Conservation (phyloP, 176 grass and related monocot species). For the Phragmites australis region DNA sequence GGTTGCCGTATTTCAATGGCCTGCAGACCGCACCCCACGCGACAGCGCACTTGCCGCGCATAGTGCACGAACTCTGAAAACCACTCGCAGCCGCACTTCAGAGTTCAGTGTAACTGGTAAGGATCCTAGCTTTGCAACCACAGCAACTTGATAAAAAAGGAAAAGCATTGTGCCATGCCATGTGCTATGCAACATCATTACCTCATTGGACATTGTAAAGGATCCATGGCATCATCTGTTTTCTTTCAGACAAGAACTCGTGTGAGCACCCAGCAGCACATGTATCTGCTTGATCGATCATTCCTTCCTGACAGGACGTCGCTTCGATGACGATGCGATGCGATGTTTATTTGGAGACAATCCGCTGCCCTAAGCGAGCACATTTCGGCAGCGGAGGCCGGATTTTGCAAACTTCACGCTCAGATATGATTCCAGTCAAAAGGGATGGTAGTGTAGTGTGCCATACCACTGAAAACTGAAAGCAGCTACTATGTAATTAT, state of each 20-base stretch:
- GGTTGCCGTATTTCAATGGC: too few species aligned
- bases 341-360: conserved; percentile 25
- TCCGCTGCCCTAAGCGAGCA: background rate
- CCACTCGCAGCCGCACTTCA: background rate
- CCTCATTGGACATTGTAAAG: background rate
- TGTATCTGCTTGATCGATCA: background rate
- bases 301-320: background rate
- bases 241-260: conserved; percentile 9
- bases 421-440: conserved; percentile 42
- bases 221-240: background rate
- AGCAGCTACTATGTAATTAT: background rate
- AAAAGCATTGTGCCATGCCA: background rate
- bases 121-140: background rate
- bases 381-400: background rate
- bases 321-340: background rate
- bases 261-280: background rate
- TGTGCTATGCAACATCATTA: background rate
- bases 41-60: too few species aligned
- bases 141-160: background rate
- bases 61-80: background rate
- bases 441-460: background rate
- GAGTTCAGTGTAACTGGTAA: background rate
- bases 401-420: conserved; percentile 16
- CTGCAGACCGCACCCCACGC: too few species aligned
- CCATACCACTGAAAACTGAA: background rate